A percentile compares a stretch with the other conserved stretches of the same genome.
phyloP scores from a whole-genome alignment of 495 filamentous ascomycete genomes.

The Penicillium lividum region DNA sequence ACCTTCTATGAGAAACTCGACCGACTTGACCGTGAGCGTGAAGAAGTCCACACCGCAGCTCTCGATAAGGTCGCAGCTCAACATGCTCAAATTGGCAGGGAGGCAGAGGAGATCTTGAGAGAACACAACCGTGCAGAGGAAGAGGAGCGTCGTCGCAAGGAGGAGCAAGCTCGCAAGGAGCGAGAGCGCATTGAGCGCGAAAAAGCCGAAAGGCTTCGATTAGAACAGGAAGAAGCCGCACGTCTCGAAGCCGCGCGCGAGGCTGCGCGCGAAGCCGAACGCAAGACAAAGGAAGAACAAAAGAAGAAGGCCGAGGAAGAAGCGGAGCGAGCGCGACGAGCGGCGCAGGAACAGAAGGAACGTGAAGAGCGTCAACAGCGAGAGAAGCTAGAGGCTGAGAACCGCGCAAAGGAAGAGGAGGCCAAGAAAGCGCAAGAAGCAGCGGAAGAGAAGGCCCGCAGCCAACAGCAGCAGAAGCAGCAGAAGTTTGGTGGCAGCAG shows the following conservation, averaged over 20 bases:
- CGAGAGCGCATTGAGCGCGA: conserved; percentile 41
- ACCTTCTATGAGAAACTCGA: conserved; percentile 49
- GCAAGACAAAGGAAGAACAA: neutral
- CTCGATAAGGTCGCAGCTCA: conserved; percentile 61
- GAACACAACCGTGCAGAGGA: conserved; percentile 40
- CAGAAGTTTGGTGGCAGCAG: conserved; percentile 30
- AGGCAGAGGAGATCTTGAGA: conserved; percentile 50
- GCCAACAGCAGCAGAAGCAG: conserved; percentile 31
- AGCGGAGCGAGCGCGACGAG: conserved; percentile 43
- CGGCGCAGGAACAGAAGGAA: conserved; percentile 51
- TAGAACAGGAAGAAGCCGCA: conserved; percentile 41
- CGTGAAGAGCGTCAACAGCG: conserved; percentile 55
- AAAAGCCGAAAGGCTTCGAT: conserved; percentile 36
- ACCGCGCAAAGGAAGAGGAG: conserved; percentile 40
- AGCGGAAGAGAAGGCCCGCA: conserved; percentile 34
- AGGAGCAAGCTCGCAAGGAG: conserved; percentile 39
- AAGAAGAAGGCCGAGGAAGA: conserved; percentile 35
- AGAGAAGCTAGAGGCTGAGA: conserved; percentile 40
- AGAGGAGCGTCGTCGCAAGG: conserved; percentile 33
- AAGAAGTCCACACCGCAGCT: conserved; percentile 56
- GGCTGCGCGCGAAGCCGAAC: conserved; percentile 38
- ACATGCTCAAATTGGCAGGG: conserved; percentile 63
- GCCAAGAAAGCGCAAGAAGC: conserved; percentile 37
- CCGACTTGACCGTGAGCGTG: conserved; percentile 41
- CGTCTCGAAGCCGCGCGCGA: conserved; percentile 45